phyloP scores from a whole-genome alignment of 441 rosid species.

The Gossypium davidsonii region DNA sequence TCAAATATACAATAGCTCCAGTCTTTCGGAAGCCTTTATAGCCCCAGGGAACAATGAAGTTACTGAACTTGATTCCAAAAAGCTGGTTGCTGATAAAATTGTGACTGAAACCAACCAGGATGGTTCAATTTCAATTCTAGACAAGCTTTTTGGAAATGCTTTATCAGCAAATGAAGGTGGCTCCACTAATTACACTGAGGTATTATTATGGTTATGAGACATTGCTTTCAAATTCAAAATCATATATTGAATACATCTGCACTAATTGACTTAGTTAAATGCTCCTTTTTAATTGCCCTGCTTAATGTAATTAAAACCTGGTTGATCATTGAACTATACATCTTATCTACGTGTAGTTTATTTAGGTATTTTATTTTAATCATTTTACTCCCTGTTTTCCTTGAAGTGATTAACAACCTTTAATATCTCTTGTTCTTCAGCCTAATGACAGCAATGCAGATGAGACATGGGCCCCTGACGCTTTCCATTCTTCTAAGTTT shows the following conservation, averaged over 20 bases:
- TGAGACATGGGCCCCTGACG: conserved; percentile 36
- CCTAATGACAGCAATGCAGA: conserved; percentile 42
- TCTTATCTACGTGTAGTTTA: not conserved
- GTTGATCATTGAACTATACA: not conserved
- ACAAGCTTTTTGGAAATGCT: conserved; percentile 65
- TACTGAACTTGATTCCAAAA: conserved; percentile 36
- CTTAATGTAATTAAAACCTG: not conserved
- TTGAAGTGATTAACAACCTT: not conserved
- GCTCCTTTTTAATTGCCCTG: not conserved
- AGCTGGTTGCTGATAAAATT: conserved; percentile 29
- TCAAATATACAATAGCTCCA: conserved; percentile 30
- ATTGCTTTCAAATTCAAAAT: not conserved
- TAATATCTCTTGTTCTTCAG: conserved; percentile 31
- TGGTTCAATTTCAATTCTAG: conserved; percentile 59
- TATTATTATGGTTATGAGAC: conserved; percentile 20
- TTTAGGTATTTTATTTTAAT: not conserved
- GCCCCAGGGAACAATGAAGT: conserved; percentile 29
- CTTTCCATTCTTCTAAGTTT: conserved; percentile 73
- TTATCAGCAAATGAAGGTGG: conserved; percentile 43
- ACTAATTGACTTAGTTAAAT: not conserved
- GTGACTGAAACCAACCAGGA: conserved; percentile 32
- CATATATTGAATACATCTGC: not conserved
- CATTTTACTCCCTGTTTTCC: not conserved
- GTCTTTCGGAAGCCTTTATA: conserved; percentile 36
- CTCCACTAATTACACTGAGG: conserved; percentile 49